These are phyloP conservation scores for Moniliella sp. DNA, from an alignment of 1,284 basidiomycete species.

Conservation along the genomic window DNA sequence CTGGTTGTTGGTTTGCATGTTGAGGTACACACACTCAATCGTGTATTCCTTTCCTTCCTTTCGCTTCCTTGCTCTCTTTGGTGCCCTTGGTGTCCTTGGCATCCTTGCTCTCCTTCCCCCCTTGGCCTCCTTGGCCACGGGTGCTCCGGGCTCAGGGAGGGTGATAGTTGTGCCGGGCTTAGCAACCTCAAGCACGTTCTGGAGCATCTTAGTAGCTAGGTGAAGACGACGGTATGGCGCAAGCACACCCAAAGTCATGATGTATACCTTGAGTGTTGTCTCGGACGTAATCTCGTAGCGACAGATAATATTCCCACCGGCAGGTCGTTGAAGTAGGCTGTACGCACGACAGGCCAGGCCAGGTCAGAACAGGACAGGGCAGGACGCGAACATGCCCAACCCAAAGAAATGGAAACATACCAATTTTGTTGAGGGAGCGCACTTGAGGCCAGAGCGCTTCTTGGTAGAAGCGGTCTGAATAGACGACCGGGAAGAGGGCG, in stretches of 20 bases:
- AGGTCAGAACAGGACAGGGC: too few relatives aligned
- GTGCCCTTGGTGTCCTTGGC: too few relatives aligned
- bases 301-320: constrained; percentile 34
- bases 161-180: too few relatives aligned
- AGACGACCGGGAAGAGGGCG: constrained; percentile 25
- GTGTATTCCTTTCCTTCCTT: too few relatives aligned
- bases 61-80: too few relatives aligned
- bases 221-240: constrained; percentile 35
- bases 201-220: constrained; percentile 28
- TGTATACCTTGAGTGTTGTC: constrained; percentile 29
- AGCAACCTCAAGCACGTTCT: constrained; percentile 28
- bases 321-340: constrained; percentile 35
- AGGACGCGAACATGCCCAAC: too few relatives aligned
- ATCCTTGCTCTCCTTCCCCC: too few relatives aligned
- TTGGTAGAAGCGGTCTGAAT: constrained; percentile 25
- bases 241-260: constrained; percentile 36
- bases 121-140: too few relatives aligned
- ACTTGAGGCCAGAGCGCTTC: constrained; percentile 18
- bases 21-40: constrained; percentile 28
- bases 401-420: too few relatives aligned
- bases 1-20: constrained; percentile 34
- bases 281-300: constrained; percentile 26
- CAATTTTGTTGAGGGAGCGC: too few relatives aligned
- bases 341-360: background rate
- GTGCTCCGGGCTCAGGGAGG: too few relatives aligned